phyloP scores from a whole-genome alignment of 306 rosid genomes.

The Begonia fuchsioides region DNA sequence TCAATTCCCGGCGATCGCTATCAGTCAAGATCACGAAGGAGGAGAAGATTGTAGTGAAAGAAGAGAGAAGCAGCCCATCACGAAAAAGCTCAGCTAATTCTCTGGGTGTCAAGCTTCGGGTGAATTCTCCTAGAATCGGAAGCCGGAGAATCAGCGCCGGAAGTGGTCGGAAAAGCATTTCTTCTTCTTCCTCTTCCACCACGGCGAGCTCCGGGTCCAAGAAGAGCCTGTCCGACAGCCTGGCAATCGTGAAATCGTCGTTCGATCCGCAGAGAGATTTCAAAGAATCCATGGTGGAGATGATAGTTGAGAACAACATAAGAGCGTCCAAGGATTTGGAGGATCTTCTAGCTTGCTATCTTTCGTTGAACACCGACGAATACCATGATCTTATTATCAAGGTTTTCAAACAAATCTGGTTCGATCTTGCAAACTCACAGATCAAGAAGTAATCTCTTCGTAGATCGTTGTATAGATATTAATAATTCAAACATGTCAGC shows the following conservation, averaged over 20 bases:
- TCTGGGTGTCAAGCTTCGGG: conserved; percentile 45
- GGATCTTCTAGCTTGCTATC: conserved; percentile 94
- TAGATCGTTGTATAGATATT: too few species aligned
- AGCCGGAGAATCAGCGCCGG: conserved; percentile 17
- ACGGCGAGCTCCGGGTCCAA: conserved; percentile 14
- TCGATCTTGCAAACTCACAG: conserved; percentile 41
- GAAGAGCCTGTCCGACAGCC: conserved; percentile 48
- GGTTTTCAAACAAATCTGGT: conserved; percentile 96
- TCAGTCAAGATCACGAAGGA: conserved; percentile 5
- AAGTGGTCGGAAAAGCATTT: conserved; percentile 28
- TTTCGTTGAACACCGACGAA: conserved; percentile 73
- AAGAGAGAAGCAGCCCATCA: conserved; percentile 1
- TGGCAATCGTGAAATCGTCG: conserved; percentile 78
- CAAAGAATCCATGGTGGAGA: conserved; percentile 94
- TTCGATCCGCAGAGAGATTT: conserved; percentile 74
- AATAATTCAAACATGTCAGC: too few species aligned
- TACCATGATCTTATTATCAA: conserved; percentile 83
- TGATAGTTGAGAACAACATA: conserved; percentile 81
- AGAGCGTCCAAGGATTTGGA: conserved; percentile 76
- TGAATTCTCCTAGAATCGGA: conserved; percentile 44
- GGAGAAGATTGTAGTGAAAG: too few species aligned
- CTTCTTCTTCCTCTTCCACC: not conserved
- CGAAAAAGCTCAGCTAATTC: conserved; percentile 37
- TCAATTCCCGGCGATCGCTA: conserved; percentile 10
- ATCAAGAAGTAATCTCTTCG: too few species aligned